Conservation (phyloP, 371 early-diverging fungal species). For the Parasitella parasitica region DNA sequence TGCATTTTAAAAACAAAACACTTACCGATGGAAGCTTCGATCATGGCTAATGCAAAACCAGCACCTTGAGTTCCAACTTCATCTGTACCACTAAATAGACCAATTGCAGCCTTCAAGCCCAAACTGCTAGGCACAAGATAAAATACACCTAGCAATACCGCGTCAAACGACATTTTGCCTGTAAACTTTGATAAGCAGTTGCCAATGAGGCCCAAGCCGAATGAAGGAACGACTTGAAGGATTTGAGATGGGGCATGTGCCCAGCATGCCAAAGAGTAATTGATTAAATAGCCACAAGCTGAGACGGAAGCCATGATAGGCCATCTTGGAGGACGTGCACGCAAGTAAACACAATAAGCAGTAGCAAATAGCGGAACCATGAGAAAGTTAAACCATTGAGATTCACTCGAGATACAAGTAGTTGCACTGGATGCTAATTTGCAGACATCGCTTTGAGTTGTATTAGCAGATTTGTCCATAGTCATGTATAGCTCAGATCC, state of each 20-base stretch:
- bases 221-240: slow-evolving; percentile 51
- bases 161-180: slow-evolving; percentile 57
- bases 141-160: slow-evolving; percentile 52
- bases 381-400: slow-evolving; percentile 35
- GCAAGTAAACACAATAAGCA: slow-evolving; percentile 40
- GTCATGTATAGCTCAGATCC: slow-evolving; percentile 54
- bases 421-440: slow-evolving; percentile 18
- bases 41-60: slow-evolving; percentile 51
- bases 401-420: slow-evolving; percentile 29
- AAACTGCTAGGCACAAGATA: slow-evolving; percentile 59
- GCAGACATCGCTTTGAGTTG: slow-evolving; percentile 9
- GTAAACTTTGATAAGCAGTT: slow-evolving; percentile 54
- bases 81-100: slow-evolving; percentile 34
- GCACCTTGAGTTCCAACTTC: slow-evolving; percentile 42
- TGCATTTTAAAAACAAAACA: neutral
- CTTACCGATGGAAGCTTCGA: slow-evolving; percentile 38
- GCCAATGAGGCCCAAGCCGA: slow-evolving; percentile 54
- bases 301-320: slow-evolving; percentile 38
- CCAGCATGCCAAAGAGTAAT: slow-evolving; percentile 32
- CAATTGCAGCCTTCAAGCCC: slow-evolving; percentile 46
- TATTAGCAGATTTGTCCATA: slow-evolving; percentile 26
- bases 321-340: slow-evolving; percentile 39
- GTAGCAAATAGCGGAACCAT: slow-evolving; percentile 44
- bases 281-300: slow-evolving; percentile 31
- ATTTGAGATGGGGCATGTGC: slow-evolving; percentile 51